A percentile compares a stretch with the other conserved stretches of the same genome.
phyloP scores from a whole-genome alignment of 1,284 basidiomycete genomes.

The Earliella scabrosa region DNA sequence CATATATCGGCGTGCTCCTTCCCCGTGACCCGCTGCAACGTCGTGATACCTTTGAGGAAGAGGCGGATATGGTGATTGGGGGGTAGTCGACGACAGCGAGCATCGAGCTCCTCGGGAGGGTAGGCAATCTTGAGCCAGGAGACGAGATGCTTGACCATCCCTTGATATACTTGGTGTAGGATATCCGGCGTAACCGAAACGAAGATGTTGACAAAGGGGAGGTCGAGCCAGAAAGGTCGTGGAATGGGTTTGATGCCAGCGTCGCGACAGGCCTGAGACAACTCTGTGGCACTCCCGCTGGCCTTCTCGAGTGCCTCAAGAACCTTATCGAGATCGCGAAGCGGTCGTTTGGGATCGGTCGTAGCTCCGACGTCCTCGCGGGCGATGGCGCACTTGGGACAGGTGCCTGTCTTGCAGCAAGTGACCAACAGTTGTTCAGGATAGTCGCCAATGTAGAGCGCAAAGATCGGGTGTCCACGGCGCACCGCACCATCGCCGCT shows the following conservation, averaged over 20 bases:
- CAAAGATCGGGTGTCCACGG: conserved; percentile 24
- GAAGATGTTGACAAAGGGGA: conserved; percentile 33
- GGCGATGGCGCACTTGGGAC: conserved; percentile 20
- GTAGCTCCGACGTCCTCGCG: neutral
- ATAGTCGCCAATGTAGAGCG: conserved; percentile 27
- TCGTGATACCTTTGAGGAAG: conserved; percentile 29
- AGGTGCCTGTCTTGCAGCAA: conserved; percentile 27
- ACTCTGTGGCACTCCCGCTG: neutral
- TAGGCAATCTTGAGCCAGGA: neutral
- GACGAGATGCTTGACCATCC: no score
- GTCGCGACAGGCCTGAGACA: neutral
- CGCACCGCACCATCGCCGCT: conserved; percentile 23
- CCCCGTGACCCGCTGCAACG: conserved; percentile 21
- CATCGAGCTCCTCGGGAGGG: neutral
- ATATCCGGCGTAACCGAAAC: conserved; percentile 33
- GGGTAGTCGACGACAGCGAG: conserved; percentile 9
- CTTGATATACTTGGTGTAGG: conserved; percentile 37
- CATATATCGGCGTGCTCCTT: no score
- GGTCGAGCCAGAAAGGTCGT: conserved; percentile 34
- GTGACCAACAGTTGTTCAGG: conserved; percentile 33
- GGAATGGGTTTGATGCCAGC: conserved; percentile 2
- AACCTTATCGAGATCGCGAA: neutral
- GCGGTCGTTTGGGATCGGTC: neutral
- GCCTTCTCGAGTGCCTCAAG: neutral
- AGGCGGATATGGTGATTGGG: conserved; percentile 26